Conservation (phyloP, 2,329 filamentous ascomycete species). For the Tolypocladium amazonense region DNA sequence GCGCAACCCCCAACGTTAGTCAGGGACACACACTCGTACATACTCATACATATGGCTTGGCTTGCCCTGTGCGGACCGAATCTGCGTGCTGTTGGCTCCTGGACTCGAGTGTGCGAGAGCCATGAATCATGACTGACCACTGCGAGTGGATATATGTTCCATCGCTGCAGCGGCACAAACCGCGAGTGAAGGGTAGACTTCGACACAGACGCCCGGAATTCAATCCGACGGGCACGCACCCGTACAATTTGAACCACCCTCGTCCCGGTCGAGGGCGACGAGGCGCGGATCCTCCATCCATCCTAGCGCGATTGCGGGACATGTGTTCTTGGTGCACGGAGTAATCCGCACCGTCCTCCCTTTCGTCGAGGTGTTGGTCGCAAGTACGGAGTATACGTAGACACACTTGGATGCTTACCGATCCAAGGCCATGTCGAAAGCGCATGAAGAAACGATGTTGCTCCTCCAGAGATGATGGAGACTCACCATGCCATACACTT, state of each 20-base stretch:
- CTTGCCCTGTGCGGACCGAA: background rate
- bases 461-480: background rate
- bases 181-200: background rate
- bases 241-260: background rate
- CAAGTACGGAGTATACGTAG: too few relatives aligned
- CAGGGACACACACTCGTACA: background rate
- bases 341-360: background rate
- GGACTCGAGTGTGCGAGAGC: background rate
- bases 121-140: background rate
- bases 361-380: background rate
- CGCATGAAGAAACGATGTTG: background rate
- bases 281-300: background rate
- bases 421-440: background rate
- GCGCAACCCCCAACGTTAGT: background rate
- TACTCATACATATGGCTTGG: background rate
- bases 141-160: background rate
- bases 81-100: background rate
- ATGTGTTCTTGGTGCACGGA: background rate
- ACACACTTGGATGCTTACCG: background rate
- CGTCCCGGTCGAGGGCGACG: background rate
- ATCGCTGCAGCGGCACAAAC: background rate
- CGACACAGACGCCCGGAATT: background rate
- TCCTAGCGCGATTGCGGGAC: background rate
- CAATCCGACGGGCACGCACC: background rate
- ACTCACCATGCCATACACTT: background rate